Evolutionary conservation across 1,139 yeast genomes (phyloP).

Genomic region (Blastobotrys persicus): DNA sequence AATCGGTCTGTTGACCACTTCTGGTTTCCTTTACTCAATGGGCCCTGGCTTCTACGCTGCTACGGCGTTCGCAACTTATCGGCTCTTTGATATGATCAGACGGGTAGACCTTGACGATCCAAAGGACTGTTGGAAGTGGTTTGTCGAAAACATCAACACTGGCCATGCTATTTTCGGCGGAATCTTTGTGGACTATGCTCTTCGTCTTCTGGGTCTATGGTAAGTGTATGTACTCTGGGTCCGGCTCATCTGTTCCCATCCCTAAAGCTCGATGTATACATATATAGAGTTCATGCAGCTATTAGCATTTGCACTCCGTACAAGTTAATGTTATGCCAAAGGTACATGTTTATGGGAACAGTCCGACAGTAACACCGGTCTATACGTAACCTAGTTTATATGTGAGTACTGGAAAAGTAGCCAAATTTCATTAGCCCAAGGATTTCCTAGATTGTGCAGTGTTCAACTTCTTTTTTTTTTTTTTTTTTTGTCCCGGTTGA

Average conservation of each 20-base stretch:
- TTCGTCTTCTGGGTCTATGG: conserved; percentile 44
- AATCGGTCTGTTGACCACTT: conserved; percentile 57
- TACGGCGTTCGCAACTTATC: conserved; percentile 62
- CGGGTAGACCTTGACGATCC: conserved; percentile 79
- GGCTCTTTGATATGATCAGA: conserved; percentile 64
- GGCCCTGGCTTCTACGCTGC: conserved; percentile 79
- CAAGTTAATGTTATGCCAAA: no score
- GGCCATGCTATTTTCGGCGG: conserved; percentile 81
- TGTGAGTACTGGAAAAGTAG: no score
- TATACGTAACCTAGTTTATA: no score
- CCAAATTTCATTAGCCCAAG: no score
- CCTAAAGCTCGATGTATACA: no score
- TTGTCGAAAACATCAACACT: conserved; percentile 71
- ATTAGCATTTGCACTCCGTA: no score
- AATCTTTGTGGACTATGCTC: conserved; percentile 66
- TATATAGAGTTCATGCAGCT: no score
- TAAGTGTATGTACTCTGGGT: not conserved
- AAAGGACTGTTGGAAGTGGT: conserved; percentile 75
- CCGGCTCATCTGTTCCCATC: not conserved
- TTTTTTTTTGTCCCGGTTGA: no score
- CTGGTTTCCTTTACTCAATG: conserved; percentile 79
- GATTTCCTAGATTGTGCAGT: no score
- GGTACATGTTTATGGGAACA: no score
- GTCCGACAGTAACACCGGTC: no score
- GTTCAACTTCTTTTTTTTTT: no score